Percentiles rank a stretch among this genome's conserved stretches.
These are phyloP conservation scores for Pichia kudriavzevii DNA, from an alignment of 1,139 yeast genomes.

Conservation along the genomic window DNA sequence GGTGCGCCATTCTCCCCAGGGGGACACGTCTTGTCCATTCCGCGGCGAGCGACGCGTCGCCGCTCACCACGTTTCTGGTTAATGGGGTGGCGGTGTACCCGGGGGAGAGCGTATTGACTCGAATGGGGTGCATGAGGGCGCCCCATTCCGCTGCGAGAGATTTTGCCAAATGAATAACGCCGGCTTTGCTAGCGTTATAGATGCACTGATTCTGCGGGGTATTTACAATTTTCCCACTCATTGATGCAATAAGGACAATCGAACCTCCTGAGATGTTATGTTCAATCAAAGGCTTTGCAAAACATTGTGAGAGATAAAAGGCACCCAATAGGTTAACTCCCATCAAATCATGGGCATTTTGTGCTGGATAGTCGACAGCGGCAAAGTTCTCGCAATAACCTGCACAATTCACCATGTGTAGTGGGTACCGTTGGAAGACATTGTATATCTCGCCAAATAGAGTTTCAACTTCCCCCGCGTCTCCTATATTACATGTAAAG, in stretches of 20 bases:
- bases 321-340: conserved; percentile 74
- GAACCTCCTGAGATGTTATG: conserved; percentile 48
- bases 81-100: conserved; percentile 71
- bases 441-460: conserved; percentile 43
- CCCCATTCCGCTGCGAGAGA: conserved; percentile 87
- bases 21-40: conserved; percentile 65
- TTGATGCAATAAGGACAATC: conserved; percentile 69
- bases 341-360: conserved; percentile 59
- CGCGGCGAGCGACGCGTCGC: conserved; percentile 42
- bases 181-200: conserved; percentile 82
- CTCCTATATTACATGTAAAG: conserved; percentile 74
- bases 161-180: conserved; percentile 68
- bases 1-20: conserved; percentile 71
- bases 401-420: conserved; percentile 66
- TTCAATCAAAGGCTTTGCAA: conserved; percentile 62
- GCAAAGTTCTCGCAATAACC: conserved; percentile 80
- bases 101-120: conserved; percentile 76
- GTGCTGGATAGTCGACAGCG: conserved; percentile 70
- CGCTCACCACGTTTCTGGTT: conserved; percentile 49
- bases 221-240: conserved; percentile 80
- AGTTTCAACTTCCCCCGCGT: conserved; percentile 51
- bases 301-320: conserved; percentile 53
- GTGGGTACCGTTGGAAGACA: conserved; percentile 55
- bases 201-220: conserved; percentile 82
- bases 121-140: conserved; percentile 55